Evolutionary conservation across 148 eudicot species (phyloP).

Genomic region (Dysphania ambrosioides): DNA sequence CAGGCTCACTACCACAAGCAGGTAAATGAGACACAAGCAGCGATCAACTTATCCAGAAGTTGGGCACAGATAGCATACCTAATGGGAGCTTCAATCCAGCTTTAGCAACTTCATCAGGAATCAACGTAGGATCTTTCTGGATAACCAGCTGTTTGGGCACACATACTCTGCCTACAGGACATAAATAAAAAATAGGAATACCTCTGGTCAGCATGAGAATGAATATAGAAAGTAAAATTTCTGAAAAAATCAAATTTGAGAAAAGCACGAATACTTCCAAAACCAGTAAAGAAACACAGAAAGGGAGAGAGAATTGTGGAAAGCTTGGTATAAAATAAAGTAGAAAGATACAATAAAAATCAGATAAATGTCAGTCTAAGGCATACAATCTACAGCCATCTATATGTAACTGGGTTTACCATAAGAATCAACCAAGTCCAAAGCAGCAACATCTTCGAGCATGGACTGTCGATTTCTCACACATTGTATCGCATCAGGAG

Average conservation of each 20-base stretch:
- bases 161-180: constrained; percentile 50
- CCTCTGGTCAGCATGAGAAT: neutral
- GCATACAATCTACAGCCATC: neutral
- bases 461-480: constrained; percentile 62
- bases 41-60: neutral
- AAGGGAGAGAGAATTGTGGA: neutral
- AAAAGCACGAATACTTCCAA: neutral
- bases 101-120: constrained; percentile 51
- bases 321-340: neutral
- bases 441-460: constrained; percentile 66
- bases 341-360: neutral
- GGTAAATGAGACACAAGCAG: neutral
- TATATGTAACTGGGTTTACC: constrained; percentile 34
- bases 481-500: constrained; percentile 63
- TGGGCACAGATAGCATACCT: constrained; percentile 34
- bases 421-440: constrained; percentile 46
- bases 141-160: constrained; percentile 71
- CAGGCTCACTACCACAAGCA: neutral
- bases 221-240: neutral
- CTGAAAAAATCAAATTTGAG: neutral
- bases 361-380: neutral
- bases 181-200: neutral
- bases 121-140: constrained; percentile 49
- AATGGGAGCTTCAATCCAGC: constrained; percentile 66
- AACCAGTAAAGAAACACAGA: neutral